phyloP scores from a whole-genome alignment of 164 flowering plant genomes.

The Saururus chinensis region DNA sequence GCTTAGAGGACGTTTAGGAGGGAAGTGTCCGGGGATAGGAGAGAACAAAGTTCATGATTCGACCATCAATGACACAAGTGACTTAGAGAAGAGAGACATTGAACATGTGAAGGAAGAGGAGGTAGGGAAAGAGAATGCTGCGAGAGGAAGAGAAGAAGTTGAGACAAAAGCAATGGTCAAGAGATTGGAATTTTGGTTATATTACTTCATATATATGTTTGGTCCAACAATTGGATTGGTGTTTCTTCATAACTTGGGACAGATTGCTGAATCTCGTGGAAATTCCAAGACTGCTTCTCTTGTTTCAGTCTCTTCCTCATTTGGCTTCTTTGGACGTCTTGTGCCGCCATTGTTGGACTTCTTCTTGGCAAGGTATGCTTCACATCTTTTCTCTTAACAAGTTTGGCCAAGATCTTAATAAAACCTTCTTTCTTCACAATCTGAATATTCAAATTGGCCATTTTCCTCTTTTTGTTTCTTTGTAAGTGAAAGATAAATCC shows the following conservation, averaged over 20 bases:
- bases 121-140: not conserved
- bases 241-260: constrained; percentile 80
- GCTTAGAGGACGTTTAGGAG: constrained; percentile 9
- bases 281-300: constrained; percentile 36
- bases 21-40: not conserved
- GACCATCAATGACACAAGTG: not conserved
- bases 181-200: constrained; percentile 79
- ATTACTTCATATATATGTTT: constrained; percentile 55
- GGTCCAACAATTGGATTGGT: constrained; percentile 86
- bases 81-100: not conserved
- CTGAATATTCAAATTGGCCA: not conserved
- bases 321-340: constrained; percentile 91
- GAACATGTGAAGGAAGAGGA: not conserved
- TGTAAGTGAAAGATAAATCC: not conserved
- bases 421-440: not conserved
- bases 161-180: constrained; percentile 46
- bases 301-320: constrained; percentile 78
- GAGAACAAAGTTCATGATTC: constrained; percentile 4
- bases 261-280: constrained; percentile 83
- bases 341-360: constrained; percentile 61
- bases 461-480: not conserved
- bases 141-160: constrained; percentile 33
- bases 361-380: constrained; percentile 37
- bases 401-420: not conserved
- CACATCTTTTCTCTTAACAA: not conserved